Base-by-base conservation (phyloP, 495 filamentous ascomycete species). In the Aspergillus olivimuriae region DNA sequence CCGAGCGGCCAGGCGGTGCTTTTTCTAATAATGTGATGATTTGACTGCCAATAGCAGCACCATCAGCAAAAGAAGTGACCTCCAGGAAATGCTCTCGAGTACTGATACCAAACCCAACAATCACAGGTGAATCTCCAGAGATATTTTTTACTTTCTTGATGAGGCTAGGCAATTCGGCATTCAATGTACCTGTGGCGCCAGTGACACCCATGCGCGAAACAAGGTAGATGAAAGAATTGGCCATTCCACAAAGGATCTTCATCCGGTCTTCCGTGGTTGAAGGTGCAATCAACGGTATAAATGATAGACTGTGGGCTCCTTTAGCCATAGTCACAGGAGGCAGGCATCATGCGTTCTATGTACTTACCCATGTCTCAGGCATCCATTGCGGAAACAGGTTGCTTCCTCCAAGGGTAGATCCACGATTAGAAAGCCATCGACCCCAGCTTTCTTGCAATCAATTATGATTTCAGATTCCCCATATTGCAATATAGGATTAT, bases 151-250 rank as follows among this genome's bases (percentile, higher is more conserved):
- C 26, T 10, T 9, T 30, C 0, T 11, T n/a, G 3, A 41, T 15
- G 4, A n/a, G 5, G 15, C 20, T 14, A 5, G 22, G 22, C 11
- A 41, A n/a, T 2, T 19, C 9, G 4, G 4, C 16, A 31, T 21
- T 30, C 3, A 41, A 17, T 9, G n/a, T 17, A 19, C 10, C 17
- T 4, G 14, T 32, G n/a, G n/a, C 9, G 16, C 39, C 39, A 3
- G 39, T 41, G 24, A 41, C 39, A 3, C 39, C 39, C 39, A 91
- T 89, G 38, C 87, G 75, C 2, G 87, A 91, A 21, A 92, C 87
- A 40, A 94, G 86, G 58, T 94, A 94, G 63, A 92, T 88, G 71
- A 91, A 94, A 11, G 86, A 89, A 62, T 91, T 87, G 47, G 87
- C 88, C 28, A 94, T 87, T 56, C 80, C 78, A 72, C 88, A 94